Conservation (phyloP, 1,139 yeast species). For the Nakaseomyces sp. region DNA sequence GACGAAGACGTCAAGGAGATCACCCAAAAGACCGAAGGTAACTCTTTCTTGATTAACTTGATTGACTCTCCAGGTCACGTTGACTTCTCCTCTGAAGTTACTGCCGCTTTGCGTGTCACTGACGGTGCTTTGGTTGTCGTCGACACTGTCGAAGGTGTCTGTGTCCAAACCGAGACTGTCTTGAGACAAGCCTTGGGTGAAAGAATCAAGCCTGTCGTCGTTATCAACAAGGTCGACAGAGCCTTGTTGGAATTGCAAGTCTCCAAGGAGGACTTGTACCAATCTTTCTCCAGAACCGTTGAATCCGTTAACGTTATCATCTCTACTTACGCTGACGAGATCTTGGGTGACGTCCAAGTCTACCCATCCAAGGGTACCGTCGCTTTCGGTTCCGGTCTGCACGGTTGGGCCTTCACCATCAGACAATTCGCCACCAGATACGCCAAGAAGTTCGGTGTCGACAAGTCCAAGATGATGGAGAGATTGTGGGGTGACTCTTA, state of each 20-base stretch:
- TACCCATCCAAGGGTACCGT: constrained; percentile 99
- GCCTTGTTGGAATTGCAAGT: constrained; percentile 98
- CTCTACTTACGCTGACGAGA: constrained; percentile 87
- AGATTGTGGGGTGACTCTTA: constrained; percentile 99
- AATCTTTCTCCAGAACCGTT: constrained; percentile 96
- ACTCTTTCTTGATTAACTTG: constrained; percentile 92
- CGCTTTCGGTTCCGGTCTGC: constrained; percentile 99
- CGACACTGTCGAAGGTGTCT: constrained; percentile 99
- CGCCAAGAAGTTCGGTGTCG: constrained; percentile 99
- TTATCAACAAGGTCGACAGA: constrained; percentile 99
- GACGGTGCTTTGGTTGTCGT: constrained; percentile 99
- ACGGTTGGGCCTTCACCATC: constrained; percentile 99
- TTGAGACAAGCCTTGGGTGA: constrained; percentile 99
- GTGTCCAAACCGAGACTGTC: constrained; percentile 99
- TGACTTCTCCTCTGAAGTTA: constrained; percentile 99
- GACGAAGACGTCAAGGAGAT: constrained; percentile 94
- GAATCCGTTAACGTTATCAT: constrained; percentile 98
- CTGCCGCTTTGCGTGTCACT: constrained; percentile 99
- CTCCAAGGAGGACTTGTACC: constrained; percentile 97
- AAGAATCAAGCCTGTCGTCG: constrained; percentile 98
- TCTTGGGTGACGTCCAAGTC: constrained; percentile 93
- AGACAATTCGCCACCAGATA: constrained; percentile 98
- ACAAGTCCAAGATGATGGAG: constrained; percentile 95
- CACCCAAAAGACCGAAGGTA: constrained; percentile 90
- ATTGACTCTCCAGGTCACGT: constrained; percentile 99